Evolutionary conservation across 1,284 basidiomycete genomes (phyloP).

Genomic region (Afroboletus lepidellus): DNA sequence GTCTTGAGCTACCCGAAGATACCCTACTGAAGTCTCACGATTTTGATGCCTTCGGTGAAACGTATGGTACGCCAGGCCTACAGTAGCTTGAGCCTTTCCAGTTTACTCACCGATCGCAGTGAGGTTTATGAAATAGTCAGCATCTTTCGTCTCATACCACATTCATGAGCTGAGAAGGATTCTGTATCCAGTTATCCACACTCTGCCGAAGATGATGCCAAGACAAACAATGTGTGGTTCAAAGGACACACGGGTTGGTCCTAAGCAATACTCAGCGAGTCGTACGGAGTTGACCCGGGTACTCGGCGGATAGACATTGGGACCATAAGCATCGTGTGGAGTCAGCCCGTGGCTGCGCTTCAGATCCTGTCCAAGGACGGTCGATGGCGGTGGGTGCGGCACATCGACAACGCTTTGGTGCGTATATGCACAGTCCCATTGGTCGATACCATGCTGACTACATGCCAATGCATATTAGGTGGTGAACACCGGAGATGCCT

Average conservation of each 20-base stretch:
- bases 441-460: not conserved
- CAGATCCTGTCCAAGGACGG: conserved; percentile 55
- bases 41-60: conserved; percentile 43
- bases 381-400: conserved; percentile 57
- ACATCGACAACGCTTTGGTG: conserved; percentile 60
- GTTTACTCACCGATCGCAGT: conserved; percentile 31
- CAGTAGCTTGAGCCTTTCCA: not conserved
- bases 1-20: conserved; percentile 60
- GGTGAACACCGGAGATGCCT: conserved; percentile 57
- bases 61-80: conserved; percentile 40
- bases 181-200: conserved; percentile 39
- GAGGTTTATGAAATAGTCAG: conserved; percentile 48
- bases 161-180: not conserved
- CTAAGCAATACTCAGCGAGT: not conserved
- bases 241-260: conserved; percentile 58
- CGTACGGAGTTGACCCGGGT: not conserved
- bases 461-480: conserved; percentile 35
- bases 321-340: conserved; percentile 58
- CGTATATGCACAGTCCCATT: conserved; percentile 1
- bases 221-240: conserved; percentile 56
- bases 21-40: conserved; percentile 52
- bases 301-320: conserved; percentile 46
- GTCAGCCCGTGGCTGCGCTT: conserved; percentile 57
- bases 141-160: not conserved
- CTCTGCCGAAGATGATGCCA: conserved; percentile 51